Evolutionary conservation across 2,329 filamentous ascomycete species (phyloP), one percentile per base, ranked within the genome.

Genomic region (Clathrospora elynae): DNA sequence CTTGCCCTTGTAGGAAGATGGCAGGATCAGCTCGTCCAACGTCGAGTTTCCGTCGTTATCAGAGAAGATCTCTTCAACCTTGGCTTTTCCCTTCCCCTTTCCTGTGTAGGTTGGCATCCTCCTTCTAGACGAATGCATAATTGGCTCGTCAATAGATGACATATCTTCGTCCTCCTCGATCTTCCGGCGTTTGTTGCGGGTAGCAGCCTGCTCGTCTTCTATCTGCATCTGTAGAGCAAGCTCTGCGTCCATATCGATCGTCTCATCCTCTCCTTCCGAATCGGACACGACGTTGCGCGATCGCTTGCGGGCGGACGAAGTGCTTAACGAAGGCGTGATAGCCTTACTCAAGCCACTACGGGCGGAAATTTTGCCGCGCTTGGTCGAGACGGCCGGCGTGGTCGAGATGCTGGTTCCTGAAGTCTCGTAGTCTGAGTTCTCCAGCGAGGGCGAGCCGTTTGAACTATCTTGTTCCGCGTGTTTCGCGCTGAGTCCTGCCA

Each of bases 351-450:
- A 36, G 18, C 49, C 44, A 28, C 58, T 61, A 28, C 54, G 45
- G 36, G 57, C 60, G 35, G 66, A 53, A 35, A 47, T 40, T 17
- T 51, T 54, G 33, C 57, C 50, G 28, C 36, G 51, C 9, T 49
- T 42, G 40, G 51, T 6, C 6, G 74, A 74, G 16, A 73, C 71
- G 14, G 72, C 75, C 3, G 81, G 82, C 7, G 82, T 85, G 12
- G 72, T 74, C 32, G 74, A 71, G 39, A 77, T 73, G 64, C 81
- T 85, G 13, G 84, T 87, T 24, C 74, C 79, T 4, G 83, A 83
- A 3, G 84, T 87, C 45, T 81, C 82, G 56, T 78, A 79, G 12
- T 75, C 78, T 24, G 73, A 78, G 5, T 61, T 61, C 8, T 70
- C 67, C 11, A 67, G 41, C 4, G 66, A 68, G n/a, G 61, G 58